phyloP scores from a whole-genome alignment of 495 filamentous ascomycete genomes.

The Penicillium salamii region DNA sequence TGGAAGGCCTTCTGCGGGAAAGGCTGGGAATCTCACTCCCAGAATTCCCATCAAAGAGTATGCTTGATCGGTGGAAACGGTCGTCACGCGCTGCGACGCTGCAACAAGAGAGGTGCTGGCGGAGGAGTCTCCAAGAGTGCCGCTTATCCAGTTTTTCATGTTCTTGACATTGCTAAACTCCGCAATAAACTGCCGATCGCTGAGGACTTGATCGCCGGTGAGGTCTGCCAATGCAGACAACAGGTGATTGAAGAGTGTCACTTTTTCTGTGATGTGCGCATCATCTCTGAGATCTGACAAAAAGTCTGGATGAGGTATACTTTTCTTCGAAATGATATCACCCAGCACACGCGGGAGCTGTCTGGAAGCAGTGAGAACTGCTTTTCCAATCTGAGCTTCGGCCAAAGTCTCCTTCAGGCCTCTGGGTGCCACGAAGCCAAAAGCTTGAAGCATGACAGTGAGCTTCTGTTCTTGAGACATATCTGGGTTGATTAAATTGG shows the following conservation, averaged over 20 bases:
- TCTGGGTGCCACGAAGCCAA: neutral
- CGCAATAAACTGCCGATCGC: constrained; percentile 5
- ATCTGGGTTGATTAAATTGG: neutral
- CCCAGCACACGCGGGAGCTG: neutral
- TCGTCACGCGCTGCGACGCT: constrained; percentile 11
- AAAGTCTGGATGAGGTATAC: neutral
- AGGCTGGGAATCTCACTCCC: constrained; percentile 15
- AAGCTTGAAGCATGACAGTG: constrained; percentile 1
- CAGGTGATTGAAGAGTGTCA: neutral
- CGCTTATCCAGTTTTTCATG: constrained; percentile 12
- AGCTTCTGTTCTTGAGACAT: neutral
- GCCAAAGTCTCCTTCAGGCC: neutral
- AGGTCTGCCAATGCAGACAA: neutral
- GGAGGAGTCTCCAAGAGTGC: constrained; percentile 18
- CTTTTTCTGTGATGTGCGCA: neutral
- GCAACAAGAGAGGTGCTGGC: constrained; percentile 10
- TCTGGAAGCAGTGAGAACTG: neutral
- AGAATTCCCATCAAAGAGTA: constrained; percentile 22
- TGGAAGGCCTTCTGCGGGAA: constrained; percentile 15
- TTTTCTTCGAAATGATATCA: neutral
- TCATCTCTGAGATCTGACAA: constrained; percentile 12
- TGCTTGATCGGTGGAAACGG: constrained; percentile 13
- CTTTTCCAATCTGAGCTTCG: constrained; percentile 6
- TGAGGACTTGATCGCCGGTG: neutral
- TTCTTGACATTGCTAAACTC: constrained; percentile 5